These are phyloP conservation scores for Trichoderma sp. DNA, from an alignment of 2,329 filamentous ascomycete species.

Conservation along the genomic window DNA sequence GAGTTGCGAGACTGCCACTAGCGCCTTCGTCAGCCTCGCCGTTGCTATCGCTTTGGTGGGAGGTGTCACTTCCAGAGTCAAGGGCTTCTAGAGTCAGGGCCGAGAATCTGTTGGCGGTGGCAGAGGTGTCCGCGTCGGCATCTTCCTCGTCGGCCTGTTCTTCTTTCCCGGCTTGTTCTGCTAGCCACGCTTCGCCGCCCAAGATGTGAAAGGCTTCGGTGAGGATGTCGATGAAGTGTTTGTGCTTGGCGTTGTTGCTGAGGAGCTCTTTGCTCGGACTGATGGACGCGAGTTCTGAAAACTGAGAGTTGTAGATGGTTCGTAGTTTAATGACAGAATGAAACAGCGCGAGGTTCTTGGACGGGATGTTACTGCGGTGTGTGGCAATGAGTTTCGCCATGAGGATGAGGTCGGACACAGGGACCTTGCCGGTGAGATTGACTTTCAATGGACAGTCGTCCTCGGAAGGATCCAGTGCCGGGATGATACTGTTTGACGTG, in stretches of 20 bases:
- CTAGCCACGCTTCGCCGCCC: constrained; percentile 38
- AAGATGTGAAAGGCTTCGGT: constrained; percentile 42
- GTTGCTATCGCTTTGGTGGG: background rate
- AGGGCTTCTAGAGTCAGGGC: constrained; percentile 21
- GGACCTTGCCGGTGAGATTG: constrained; percentile 46
- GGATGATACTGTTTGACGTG: constrained; percentile 43
- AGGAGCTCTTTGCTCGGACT: constrained; percentile 43
- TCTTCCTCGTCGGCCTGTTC: constrained; percentile 32
- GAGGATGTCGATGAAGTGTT: constrained; percentile 48
- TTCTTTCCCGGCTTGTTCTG: constrained; percentile 27
- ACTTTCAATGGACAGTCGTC: constrained; percentile 27
- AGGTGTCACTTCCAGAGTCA: constrained; percentile 27
- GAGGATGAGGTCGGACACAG: constrained; percentile 42
- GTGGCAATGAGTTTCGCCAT: constrained; percentile 47
- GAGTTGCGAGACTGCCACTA: background rate
- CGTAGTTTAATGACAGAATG: constrained; percentile 44
- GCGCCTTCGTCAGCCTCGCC: background rate
- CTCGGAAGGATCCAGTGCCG: constrained; percentile 31
- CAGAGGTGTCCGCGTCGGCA: constrained; percentile 31
- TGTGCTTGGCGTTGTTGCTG: constrained; percentile 45
- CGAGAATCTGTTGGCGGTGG: constrained; percentile 30
- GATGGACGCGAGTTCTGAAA: constrained; percentile 39
- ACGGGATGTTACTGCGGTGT: constrained; percentile 39
- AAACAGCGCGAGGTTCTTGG: constrained; percentile 43
- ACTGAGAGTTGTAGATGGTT: constrained; percentile 36